Evolutionary conservation across 495 filamentous ascomycete species (phyloP), one percentile per base, ranked within the genome.

Genomic region (Aspergillus avenaceus): DNA sequence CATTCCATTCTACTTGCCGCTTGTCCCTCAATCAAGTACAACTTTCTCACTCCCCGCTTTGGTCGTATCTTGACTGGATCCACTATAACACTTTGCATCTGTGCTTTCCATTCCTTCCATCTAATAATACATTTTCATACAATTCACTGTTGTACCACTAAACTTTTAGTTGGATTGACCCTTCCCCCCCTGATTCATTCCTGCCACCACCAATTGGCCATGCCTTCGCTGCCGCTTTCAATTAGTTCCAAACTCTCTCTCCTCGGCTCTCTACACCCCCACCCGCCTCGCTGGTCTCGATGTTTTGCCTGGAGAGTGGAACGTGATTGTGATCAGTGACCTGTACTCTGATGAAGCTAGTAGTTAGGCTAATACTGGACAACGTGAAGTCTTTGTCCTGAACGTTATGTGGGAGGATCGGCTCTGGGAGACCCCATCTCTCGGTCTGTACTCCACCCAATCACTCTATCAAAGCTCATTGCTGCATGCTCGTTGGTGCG

Each of bases 401-500:
- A 16, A 23, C 32, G 32, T 52, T 54, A 49, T 52, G 41, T 52
- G 52, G 48, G 51, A 53, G 29, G 50, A 55, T 56, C 54, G 42
- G 54, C 58, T 60, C 54, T 59, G 56, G 66, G n/a, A 16, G 32
- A n/a, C n/a, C n/a, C n/a, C n/a, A n/a, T n/a, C n/a, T n/a, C n/a
- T n/a, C n/a, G n/a, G n/a, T 13, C 2, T 31, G 9, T 31, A 13
- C 8, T 3, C 21, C 34, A 16, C 1, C 34, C 34, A 38, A 38
- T 63, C 55, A 49, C 50, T 57, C 40, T 47, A 22, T 49, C 43
- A 51, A 29, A 11, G 18, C 52, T 41, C 52, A 53, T 52, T 58
- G 60, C 60, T 61, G 60, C 58, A 62, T 58, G 62, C 64, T 68
- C 63, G 66, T 71, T 72, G 69, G 66, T 63, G 60, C 56, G 47